Evolutionary conservation across 345 rosid species (phyloP), one percentile per base, ranked within the genome.

Genomic region (Populus ilicifolia): DNA sequence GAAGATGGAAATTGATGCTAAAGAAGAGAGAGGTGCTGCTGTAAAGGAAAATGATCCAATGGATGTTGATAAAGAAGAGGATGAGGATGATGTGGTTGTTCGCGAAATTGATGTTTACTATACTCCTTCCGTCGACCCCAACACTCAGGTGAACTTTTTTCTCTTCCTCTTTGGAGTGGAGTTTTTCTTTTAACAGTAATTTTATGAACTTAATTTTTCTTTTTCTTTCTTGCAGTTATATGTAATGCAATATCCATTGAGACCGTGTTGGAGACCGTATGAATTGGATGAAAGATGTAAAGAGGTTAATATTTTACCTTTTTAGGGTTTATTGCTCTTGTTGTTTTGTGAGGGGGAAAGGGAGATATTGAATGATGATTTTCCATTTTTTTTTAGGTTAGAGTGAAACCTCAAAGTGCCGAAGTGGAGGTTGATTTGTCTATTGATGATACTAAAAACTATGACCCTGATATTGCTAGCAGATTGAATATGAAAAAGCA

Each of bases 201-300:
- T 39, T 13, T 46, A 46, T 46, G 50, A 13, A 46, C 50, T 46
- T 46, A 12, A 46, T 13, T 13, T 46, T 46, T 41, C 44, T 4
- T 29, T 63, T 7, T 33, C 36, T 33, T 33, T 66, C 18, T 72
- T 87, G 52, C 89, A 94, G 98, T 75, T 95, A 30, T 93, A 90
- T 84, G 91, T 95, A 39, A 44, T 90, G 85, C 99, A 95, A 84
- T 95, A 89, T 86, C 98, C 98, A 12, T 62, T 90, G 69, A 85
- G 99, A 78, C 90, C 98, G 4, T 76, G 84, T 68, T 95, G 99
- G 99, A 93, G 97, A 64, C 94, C 97, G 2, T 95, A 91, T 33
- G 98, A 95, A 68, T 79, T 95, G 82, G 98, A 94, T 48, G 94
- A 90, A 54, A 86, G 89, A 48, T 95, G 98, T 29, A 73, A 89